Evolutionary conservation across 352 stramenopile species (phyloP).

Genomic region (Globisporangium uncinulatum): DNA sequence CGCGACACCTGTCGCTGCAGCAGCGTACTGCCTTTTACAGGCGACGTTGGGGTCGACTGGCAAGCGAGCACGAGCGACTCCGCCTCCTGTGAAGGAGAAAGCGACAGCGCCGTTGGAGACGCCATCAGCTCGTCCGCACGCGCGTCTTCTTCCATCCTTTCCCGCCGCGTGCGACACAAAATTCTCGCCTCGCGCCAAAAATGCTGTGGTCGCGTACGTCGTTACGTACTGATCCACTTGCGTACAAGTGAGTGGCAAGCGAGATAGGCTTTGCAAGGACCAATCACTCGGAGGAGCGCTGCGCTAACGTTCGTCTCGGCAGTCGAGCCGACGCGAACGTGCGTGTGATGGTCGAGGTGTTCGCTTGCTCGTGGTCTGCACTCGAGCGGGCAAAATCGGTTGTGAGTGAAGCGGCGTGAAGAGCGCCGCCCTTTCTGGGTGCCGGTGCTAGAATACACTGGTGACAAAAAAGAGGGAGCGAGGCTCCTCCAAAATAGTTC

Average conservation of each 20-base stretch:
- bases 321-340: too few relatives aligned
- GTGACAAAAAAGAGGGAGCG: slow-evolving; percentile 4
- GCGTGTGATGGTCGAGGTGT: too few relatives aligned
- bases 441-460: background rate
- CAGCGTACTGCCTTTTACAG: slow-evolving; percentile 14
- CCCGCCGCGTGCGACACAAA: background rate
- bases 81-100: background rate
- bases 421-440: background rate
- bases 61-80: background rate
- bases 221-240: too few relatives aligned
- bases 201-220: too few relatives aligned
- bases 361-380: slow-evolving; percentile 1
- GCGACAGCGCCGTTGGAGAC: background rate
- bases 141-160: slow-evolving; percentile 8
- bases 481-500: background rate
- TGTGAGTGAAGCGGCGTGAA: slow-evolving; percentile 13
- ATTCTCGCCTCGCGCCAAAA: too few relatives aligned
- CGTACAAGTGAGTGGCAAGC: too few relatives aligned
- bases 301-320: too few relatives aligned
- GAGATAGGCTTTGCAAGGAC: background rate
- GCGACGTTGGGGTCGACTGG: slow-evolving; percentile 13
- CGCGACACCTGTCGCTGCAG: slow-evolving; percentile 44
- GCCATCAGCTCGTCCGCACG: slow-evolving; percentile 1
- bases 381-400: slow-evolving; percentile 7
- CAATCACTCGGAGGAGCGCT: background rate